Evolutionary conservation across 2,329 filamentous ascomycete species (phyloP).

Genomic region (Penicillium expansum): DNA sequence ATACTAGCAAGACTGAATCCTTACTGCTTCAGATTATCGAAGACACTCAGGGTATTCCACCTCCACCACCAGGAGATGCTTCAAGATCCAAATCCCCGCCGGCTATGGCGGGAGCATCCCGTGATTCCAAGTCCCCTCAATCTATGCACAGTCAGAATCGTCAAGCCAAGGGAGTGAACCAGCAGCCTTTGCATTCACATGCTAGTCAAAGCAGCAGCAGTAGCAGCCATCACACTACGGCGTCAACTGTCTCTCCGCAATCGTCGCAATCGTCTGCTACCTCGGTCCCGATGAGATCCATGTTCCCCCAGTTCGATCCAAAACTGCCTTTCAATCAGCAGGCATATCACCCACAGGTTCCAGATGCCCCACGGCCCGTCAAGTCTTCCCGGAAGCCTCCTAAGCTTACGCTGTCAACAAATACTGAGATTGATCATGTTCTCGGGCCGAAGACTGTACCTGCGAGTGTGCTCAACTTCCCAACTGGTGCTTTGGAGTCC

Average conservation of each 20-base stretch:
- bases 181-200: conserved; percentile 12
- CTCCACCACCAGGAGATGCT: conserved; percentile 24
- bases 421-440: conserved; percentile 36
- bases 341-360: conserved; percentile 33
- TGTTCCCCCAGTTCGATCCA: conserved; percentile 47
- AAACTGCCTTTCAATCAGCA: conserved; percentile 38
- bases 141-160: conserved; percentile 17
- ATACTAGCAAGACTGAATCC: conserved; percentile 33
- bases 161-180: conserved; percentile 12
- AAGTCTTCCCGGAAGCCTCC: conserved; percentile 23
- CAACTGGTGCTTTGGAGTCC: conserved; percentile 35
- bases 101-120: conserved; percentile 9
- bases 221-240: conserved; percentile 15
- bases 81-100: conserved; percentile 17
- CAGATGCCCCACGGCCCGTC: conserved; percentile 13
- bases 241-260: conserved; percentile 15
- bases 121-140: conserved; percentile 15
- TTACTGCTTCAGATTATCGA: conserved; percentile 41
- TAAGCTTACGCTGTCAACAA: conserved; percentile 31
- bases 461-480: conserved; percentile 44
- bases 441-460: conserved; percentile 44
- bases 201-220: conserved; percentile 15
- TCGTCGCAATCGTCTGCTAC: conserved; percentile 25
- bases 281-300: conserved; percentile 44
- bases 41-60: conserved; percentile 32